Conservation (phyloP, 345 rosid genomes). For the Raphanus raphanistrum region DNA sequence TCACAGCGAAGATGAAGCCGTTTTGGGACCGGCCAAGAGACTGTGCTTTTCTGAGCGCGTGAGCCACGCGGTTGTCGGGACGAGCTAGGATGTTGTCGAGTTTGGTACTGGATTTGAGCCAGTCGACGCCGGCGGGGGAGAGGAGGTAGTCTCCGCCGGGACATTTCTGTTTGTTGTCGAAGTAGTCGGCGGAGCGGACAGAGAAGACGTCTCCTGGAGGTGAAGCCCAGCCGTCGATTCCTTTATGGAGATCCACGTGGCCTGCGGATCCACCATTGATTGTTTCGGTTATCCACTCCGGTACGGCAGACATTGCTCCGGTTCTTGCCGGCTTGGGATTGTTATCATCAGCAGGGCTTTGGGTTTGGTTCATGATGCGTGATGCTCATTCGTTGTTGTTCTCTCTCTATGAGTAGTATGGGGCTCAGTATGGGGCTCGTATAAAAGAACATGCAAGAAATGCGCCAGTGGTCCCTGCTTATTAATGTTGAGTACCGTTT, state of each 20-base stretch:
- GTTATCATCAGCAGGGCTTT: slow-evolving; percentile 33
- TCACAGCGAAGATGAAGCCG: slow-evolving; percentile 70
- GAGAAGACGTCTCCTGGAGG: slow-evolving; percentile 73
- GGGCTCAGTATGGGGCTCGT: background rate
- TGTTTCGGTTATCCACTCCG: slow-evolving; percentile 60
- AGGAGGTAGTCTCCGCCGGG: slow-evolving; percentile 70
- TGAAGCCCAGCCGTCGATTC: slow-evolving; percentile 80
- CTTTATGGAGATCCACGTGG: slow-evolving; percentile 39
- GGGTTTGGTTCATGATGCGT: slow-evolving; percentile 48
- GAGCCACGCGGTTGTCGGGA: slow-evolving; percentile 66
- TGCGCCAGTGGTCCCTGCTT: background rate
- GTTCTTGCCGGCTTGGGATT: slow-evolving; percentile 26
- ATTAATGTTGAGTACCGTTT: background rate
- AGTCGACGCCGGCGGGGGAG: slow-evolving; percentile 78
- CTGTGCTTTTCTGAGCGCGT: slow-evolving; percentile 55
- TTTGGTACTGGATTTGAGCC: slow-evolving; percentile 61
- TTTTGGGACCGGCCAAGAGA: slow-evolving; percentile 54
- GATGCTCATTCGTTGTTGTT: background rate
- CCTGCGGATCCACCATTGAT: slow-evolving; percentile 66
- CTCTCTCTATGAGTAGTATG: background rate
- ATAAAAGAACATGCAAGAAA: background rate
- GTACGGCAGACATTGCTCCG: background rate
- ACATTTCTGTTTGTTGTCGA: slow-evolving; percentile 56
- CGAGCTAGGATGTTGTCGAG: slow-evolving; percentile 73
- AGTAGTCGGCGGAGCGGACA: slow-evolving; percentile 56